Evolutionary conservation across 2,329 filamentous ascomycete species (phyloP).

Genomic region (Calonectria ilicicola): DNA sequence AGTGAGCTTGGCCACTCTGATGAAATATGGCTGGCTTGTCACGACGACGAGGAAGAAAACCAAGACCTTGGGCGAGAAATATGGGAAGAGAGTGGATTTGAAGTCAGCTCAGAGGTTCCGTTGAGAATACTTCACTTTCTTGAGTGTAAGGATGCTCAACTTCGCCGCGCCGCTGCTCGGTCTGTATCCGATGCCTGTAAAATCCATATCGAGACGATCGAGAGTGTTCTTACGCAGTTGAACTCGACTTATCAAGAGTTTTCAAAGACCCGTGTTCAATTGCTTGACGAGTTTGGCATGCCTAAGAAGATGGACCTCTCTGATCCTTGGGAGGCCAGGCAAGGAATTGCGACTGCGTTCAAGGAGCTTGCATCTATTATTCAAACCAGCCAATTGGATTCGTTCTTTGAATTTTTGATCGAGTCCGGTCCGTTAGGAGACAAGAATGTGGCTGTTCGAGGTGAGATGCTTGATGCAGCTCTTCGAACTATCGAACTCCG

Average conservation of each 20-base stretch:
- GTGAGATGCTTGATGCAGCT: constrained; percentile 93
- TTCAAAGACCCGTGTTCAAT: constrained; percentile 83
- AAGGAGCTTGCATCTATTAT: constrained; percentile 82
- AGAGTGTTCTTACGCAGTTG: constrained; percentile 72
- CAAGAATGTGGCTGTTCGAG: constrained; percentile 78
- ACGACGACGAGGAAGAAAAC: constrained; percentile 92
- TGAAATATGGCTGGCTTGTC: constrained; percentile 92
- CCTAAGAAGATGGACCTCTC: constrained; percentile 87
- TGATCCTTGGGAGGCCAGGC: constrained; percentile 92
- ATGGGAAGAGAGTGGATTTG: constrained; percentile 93
- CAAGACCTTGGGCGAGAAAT: constrained; percentile 85
- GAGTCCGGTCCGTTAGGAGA: constrained; percentile 90
- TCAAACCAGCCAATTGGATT: constrained; percentile 75
- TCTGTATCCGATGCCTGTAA: constrained; percentile 81
- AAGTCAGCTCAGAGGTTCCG: constrained; percentile 74
- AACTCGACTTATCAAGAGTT: constrained; percentile 80
- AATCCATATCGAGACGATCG: constrained; percentile 69
- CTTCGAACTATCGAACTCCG: constrained; percentile 84
- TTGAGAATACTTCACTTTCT: constrained; percentile 81
- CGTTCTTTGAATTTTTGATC: constrained; percentile 88
- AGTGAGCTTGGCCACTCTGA: constrained; percentile 87
- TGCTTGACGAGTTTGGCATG: constrained; percentile 95
- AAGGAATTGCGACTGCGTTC: constrained; percentile 90
- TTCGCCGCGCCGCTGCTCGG: constrained; percentile 85
- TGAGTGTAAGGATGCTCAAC: constrained; percentile 81